Percentiles rank a stretch among this genome's conserved stretches.
These are phyloP conservation scores for Backusella mclennaniae DNA, from an alignment of 192 early-diverging fungal genomes.

Conservation along the genomic window DNA sequence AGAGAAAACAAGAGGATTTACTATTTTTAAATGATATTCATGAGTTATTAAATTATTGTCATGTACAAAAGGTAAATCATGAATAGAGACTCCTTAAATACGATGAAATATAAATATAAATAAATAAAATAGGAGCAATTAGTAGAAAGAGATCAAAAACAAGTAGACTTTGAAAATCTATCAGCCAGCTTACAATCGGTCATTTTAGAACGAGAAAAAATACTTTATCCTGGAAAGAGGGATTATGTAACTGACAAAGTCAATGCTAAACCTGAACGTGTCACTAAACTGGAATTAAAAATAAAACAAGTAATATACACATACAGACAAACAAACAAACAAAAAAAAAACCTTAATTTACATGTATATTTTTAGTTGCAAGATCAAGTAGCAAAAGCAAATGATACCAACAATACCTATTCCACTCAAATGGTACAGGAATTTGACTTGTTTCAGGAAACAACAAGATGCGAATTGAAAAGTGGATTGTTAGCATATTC, in stretches of 20 bases:
- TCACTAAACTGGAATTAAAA: conserved; percentile 69
- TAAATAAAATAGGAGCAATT: conserved; percentile 58
- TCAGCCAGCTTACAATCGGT: conserved; percentile 72
- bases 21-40: conserved; percentile 76
- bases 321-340: not conserved
- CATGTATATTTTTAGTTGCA: conserved; percentile 57
- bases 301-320: conserved; percentile 64
- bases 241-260: conserved; percentile 86
- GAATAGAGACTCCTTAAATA: not conserved
- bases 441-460: conserved; percentile 75
- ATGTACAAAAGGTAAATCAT: conserved; percentile 61
- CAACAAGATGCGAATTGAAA: conserved; percentile 84
- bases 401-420: conserved; percentile 66
- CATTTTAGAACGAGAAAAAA: conserved; percentile 67
- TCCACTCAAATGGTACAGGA: conserved; percentile 81
- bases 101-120: not conserved
- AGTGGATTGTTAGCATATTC: conserved; percentile 72
- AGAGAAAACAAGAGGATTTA: conserved; percentile 61
- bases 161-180: conserved; percentile 92
- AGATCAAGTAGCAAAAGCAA: conserved; percentile 74
- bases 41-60: conserved; percentile 84
- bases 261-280: conserved; percentile 76
- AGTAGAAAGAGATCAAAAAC: conserved; percentile 87
- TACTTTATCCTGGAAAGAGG: conserved; percentile 59
- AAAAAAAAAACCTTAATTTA: conserved; percentile 1